Base-by-base conservation (phyloP, 805 yeast species). In the Nakazawaea ishiwadae region DNA sequence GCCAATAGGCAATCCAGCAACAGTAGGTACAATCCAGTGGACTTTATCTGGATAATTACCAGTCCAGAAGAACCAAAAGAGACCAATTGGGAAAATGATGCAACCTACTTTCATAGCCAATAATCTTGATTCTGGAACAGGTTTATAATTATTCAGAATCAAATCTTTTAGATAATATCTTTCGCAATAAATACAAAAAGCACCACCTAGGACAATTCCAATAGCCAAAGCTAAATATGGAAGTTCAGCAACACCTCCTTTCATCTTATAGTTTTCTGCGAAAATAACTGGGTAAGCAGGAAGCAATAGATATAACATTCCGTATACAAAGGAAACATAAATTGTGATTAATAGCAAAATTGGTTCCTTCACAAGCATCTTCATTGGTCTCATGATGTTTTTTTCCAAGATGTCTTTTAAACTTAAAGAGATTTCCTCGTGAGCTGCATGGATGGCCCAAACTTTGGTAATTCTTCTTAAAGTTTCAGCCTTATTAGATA, bases 11-110 rank as follows among this genome's bases (percentile, higher is more conserved):
- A 73, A 44, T 48, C 86, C 82, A 20, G 84, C 77, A 21, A 77
- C 60, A 2, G 84, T 73, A 31, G 93, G 91, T 10, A 75, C 85
- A 50, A 79, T 81, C 90, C 91, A 88, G 56, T 81, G 96, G 28
- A 85, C 76, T 31, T 61, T 61, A 24, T 79, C 60, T 36, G 75
- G 81, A 60, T 79, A 88, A 48, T 77, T 73, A 55, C 96, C 96
- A 8, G 91, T 68, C 96, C 96, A 89, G 42, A 85, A 77, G 58
- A 88, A 69, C 95, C 95, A 84, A 53, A 88, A 70, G 48, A 89
- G 66, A 39, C 96, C 96, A 40, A 77, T 67, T 19, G 93, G 82
- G 65, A 88, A 86, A 8, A 73, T 55, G 39, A 85, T 48, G 19
- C 81, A 79, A 20, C 95, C 89, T 31, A 73, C 59, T 62, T 86